Evolutionary conservation across 2,329 filamentous ascomycete genomes (phyloP), one percentile per base, ranked within the genome.

Genomic region (Botryosphaeria dothidea): DNA sequence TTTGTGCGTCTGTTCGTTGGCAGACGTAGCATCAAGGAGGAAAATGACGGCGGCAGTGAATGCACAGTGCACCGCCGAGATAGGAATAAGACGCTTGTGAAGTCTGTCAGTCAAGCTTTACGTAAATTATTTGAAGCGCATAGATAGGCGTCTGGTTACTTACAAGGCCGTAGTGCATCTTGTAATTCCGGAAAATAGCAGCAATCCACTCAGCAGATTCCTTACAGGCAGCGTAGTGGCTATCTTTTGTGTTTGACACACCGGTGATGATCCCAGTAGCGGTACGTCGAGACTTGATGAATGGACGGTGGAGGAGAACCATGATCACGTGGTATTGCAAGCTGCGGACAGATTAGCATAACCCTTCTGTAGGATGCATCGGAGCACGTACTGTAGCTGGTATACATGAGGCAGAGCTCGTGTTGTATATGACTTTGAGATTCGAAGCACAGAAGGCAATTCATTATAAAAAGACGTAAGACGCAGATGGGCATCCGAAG

Each of bases 31-130:
- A 4, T 17, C 54, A 1, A 19, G 15, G 21, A 58, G 54, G 17
- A 58, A 58, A 5, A 43, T 43, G 13, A 58, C 41, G 3, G 54
- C 54, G 23, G 54, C 54, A 3, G 54, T 58, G 54, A 58, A 58
- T 11, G 54, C 54, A 29, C 54, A 58, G 36, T 58, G 54, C 1
- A 58, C 54, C 0, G 54, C 54, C 1, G 54, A 43, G 5, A 45
- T 29, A 2, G 54, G 36, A 5, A 58, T 29, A 3, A 13, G 6
- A 19, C 54, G 36, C 54, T 58, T 17, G 48, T 21, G 11, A 9
- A 8, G 17, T 5, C n/a, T 31, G 17, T 29, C 31, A 29, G 48
- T n/a, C 29, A 52, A 3, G 19, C 15, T 29, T 17, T 15, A 21
- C 9, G 11, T 34, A 34, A 11, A 8, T 4, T n/a, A n/a, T n/a